Evolutionary conservation across 1,284 basidiomycete genomes (phyloP), one percentile per base, ranked within the genome.

Genomic region (Vanrija sp.): DNA sequence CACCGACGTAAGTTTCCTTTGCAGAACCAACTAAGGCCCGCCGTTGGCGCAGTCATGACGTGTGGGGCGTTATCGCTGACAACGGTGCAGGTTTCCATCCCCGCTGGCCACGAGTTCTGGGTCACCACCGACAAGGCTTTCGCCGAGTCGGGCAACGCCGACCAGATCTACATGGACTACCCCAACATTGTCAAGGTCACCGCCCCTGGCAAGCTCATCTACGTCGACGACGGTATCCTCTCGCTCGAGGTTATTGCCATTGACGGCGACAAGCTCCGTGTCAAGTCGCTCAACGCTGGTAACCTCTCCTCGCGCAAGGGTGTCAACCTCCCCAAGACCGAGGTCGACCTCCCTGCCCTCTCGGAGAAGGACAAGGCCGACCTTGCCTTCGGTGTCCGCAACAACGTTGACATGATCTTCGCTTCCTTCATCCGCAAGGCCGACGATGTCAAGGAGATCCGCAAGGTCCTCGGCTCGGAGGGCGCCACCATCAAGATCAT

Each of bases 341-440:
- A 88, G 26, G 96, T 99, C 71, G 96, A 98, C 80, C 86, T 99
- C 51, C 96, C 96, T 54, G 91, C 96, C 52, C 86, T 98, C 52
- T 98, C 94, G 56, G 91, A 93, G 58, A 98, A 98, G 84, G 96
- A 99, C 83, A 95, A 94, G 82, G 84, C 86, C 63, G 96, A 98
- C 77, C 80, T 99, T 57, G 78, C 83, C 63, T 99, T 98, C 65
- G 96, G 96, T 79, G 95, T 97, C 75, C 89, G 87, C 82, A 98
- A 98, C 78, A 86, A 87, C 62, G 92, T 98, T 65, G 96, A 99
- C 82, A 98, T 98, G 92, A 80, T 98, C 73, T 98, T 98, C 73
- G 93, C 93, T 16, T 97, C 94, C 3, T 98, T 97, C 76, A 97
- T 98, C 77, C 91, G 94, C 63, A 86, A 88, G 54, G 93, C 85